Base-by-base conservation (phyloP, 495 filamentous ascomycete genomes). In the Lasiosphaeria miniovina region DNA sequence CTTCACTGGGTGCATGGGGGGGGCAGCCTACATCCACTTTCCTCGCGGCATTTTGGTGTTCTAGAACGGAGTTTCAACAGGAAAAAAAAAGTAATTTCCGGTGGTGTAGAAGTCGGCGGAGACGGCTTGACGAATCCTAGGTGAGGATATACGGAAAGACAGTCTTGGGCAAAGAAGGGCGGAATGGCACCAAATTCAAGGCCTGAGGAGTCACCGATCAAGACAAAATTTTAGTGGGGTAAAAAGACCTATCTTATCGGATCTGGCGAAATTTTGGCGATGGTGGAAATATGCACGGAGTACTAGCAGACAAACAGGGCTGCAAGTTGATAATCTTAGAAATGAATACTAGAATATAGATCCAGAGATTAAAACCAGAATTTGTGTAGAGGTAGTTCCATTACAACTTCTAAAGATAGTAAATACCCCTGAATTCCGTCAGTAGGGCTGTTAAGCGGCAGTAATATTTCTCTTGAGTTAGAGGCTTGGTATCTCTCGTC, bases 1-100 rank as follows among this genome's bases (percentile, higher is more conserved):
- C 3, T 8, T 41, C 43, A 46, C 4, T 9, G 4, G 15, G 12
- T 1, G 12, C 8, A 46, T 9, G 43, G 38, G 36, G n/a, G 15
- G 7, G 36, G 31, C 14, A n/a, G 81, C 90, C 68, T 83, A 94
- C 91, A 96, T 93, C 87, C 91, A 96, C 78, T 89, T 90, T 74
- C 88, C 87, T 61, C 84, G 86, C 65, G 89, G 83, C 91, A 96
- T 97, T 34, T 77, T 83, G 73, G 60, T 51, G 46, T 33, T 41
- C 38, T 17, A 10, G 32, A 51, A 24, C 24, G 24, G 24, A 24
- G 24, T 24, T 24, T 24, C 24, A 24, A 24, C 24, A 24, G 24
- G 24, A 24, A 24, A 24, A 24, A 24, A 24, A 33, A 17, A 43
- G 50, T 51, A 35, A 41, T 43, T 12, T 52, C 54, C 24, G 24